Conservation (phyloP, 2,329 filamentous ascomycete genomes). For the Phaeosphaeria sp. region DNA sequence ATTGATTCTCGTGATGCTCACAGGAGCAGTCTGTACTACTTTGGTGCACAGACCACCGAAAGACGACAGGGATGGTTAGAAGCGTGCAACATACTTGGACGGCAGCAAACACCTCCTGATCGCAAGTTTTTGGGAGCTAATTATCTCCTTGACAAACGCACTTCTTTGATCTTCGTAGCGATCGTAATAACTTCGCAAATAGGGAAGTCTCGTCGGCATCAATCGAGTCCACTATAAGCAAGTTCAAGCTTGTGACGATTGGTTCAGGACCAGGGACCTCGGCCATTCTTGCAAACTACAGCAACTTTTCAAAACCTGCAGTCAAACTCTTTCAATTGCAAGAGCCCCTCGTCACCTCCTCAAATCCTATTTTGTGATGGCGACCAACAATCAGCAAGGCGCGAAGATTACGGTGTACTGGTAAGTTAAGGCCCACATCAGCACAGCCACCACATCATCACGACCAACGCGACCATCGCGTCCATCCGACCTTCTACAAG, state of each 20-base stretch:
- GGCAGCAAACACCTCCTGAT: not conserved
- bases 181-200: not conserved
- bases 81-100: too few relatives aligned
- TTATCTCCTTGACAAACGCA: not conserved
- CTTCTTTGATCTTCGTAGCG: not conserved
- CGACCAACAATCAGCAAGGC: constrained; percentile 35
- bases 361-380: constrained; percentile 7
- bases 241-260: constrained; percentile 4
- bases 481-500: not conserved
- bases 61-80: not conserved
- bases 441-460: constrained; percentile 8
- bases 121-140: too few relatives aligned
- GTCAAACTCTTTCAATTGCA: not conserved
- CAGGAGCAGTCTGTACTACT: not conserved
- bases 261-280: constrained; percentile 3
- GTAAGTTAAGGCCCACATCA: constrained; percentile 37
- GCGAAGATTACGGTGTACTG: constrained; percentile 47
- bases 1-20: too few relatives aligned
- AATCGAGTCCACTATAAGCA: not conserved
- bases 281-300: constrained; percentile 1
- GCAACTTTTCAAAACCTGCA: not conserved
- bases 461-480: not conserved
- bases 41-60: not conserved
- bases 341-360: not conserved
- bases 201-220: not conserved